Conservation (phyloP, 1,284 basidiomycete species). For the Phylloporus gajari region DNA sequence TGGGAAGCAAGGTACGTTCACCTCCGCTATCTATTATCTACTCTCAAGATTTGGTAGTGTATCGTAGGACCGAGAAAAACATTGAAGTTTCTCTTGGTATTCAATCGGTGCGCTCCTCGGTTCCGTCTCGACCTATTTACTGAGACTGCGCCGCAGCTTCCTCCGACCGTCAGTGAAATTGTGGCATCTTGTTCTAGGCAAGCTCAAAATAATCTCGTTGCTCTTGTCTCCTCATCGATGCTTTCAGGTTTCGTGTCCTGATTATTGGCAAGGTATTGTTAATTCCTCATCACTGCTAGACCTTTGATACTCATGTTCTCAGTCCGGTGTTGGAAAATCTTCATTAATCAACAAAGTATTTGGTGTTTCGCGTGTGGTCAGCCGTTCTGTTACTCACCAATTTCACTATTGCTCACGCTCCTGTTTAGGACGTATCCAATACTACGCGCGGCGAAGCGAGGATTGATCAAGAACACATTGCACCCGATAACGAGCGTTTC, state of each 20-base stretch:
- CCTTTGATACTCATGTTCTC: constrained; percentile 10
- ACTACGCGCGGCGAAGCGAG: not conserved
- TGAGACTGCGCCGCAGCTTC: constrained; percentile 8
- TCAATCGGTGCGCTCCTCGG: constrained; percentile 5
- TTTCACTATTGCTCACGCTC: not conserved
- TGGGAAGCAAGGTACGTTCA: not conserved
- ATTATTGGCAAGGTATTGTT: constrained; percentile 15
- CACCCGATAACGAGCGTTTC: constrained; percentile 2
- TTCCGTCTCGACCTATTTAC: not conserved
- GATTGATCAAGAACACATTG: constrained; percentile 4
- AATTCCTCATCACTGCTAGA: not conserved
- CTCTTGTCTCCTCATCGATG: not conserved
- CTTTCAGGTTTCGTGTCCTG: constrained; percentile 16
- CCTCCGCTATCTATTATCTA: not conserved
- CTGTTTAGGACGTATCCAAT: not conserved
- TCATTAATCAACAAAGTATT: constrained; percentile 10
- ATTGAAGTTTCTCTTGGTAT: constrained; percentile 9
- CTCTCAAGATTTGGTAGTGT: constrained; percentile 4
- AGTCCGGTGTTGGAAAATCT: constrained; percentile 17
- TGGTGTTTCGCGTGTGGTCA: constrained; percentile 11
- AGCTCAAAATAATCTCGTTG: not conserved
- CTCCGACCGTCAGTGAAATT: constrained; percentile 6
- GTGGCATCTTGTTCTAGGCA: constrained; percentile 7
- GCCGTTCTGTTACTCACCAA: not conserved
- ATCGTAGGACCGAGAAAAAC: constrained; percentile 8